phyloP scores from a whole-genome alignment of 2,329 filamentous ascomycete genomes.

The Xylariales sp. region DNA sequence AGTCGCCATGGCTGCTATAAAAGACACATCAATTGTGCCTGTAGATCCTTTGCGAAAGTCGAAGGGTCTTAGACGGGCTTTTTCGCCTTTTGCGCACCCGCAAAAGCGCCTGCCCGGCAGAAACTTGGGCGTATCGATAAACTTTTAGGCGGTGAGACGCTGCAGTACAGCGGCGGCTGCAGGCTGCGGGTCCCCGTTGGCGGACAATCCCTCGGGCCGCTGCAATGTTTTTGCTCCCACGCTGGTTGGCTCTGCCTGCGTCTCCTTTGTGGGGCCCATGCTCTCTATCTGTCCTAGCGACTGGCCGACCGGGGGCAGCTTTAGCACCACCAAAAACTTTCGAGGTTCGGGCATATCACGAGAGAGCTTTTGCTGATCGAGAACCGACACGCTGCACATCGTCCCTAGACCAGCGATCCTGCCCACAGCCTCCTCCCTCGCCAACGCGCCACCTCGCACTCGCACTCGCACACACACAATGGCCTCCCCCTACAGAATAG shows the following conservation, averaged over 20 bases:
- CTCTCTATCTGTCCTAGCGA: too few relatives aligned
- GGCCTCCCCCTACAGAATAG: slow-evolving; percentile 60
- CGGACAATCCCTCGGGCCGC: neutral
- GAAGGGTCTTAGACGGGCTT: neutral
- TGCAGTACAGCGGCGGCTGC: neutral
- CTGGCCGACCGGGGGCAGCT: slow-evolving; percentile 1
- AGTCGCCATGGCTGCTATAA: slow-evolving; percentile 40
- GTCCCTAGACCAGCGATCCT: too few relatives aligned
- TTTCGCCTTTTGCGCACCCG: neutral
- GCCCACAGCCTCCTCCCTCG: slow-evolving; percentile 2
- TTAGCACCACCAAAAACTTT: neutral
- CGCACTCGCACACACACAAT: slow-evolving; percentile 35
- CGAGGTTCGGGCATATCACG: slow-evolving; percentile 5
- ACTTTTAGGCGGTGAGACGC: slow-evolving; percentile 9
- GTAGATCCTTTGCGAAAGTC: slow-evolving; percentile 1
- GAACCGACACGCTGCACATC: too few relatives aligned
- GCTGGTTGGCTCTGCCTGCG: too few relatives aligned
- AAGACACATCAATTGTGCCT: slow-evolving; percentile 1
- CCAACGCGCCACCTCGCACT: slow-evolving; percentile 15
- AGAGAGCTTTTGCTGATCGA: too few relatives aligned
- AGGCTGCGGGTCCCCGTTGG: too few relatives aligned
- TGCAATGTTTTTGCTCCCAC: too few relatives aligned
- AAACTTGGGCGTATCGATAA: slow-evolving; percentile 6
- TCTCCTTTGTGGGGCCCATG: too few relatives aligned
- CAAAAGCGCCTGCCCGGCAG: too few relatives aligned